Percentiles rank a stretch among this genome's conserved stretches.
phyloP scores from a whole-genome alignment of 108 stramenopile genomes.

The Phaeodactylum tricornutum region DNA sequence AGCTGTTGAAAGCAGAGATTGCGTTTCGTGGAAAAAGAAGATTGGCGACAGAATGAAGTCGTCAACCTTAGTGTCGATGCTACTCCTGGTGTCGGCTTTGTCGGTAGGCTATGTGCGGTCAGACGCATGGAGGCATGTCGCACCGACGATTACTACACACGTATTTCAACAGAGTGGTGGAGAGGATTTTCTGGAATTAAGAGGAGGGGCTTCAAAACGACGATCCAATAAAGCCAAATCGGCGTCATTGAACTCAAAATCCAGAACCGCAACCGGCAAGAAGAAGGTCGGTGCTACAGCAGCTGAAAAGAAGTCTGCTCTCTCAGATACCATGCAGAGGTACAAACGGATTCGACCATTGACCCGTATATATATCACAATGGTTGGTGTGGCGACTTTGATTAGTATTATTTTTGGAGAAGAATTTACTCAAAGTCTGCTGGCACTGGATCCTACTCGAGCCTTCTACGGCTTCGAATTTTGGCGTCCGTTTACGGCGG shows the following conservation, averaged over 20 bases:
- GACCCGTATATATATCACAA: conserved; percentile 74
- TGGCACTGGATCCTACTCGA: conserved; percentile 75
- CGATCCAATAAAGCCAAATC: conserved; percentile 6
- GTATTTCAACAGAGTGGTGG: too few relatives aligned
- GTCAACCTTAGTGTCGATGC: too few relatives aligned
- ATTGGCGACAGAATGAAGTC: too few relatives aligned
- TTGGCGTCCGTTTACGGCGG: conserved; percentile 81
- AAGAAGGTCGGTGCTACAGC: conserved; percentile 26
- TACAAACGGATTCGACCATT: conserved; percentile 73
- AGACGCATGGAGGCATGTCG: too few relatives aligned
- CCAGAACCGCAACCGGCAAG: conserved; percentile 37
- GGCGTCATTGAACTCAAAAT: conserved; percentile 5
- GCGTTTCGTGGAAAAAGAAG: too few relatives aligned
- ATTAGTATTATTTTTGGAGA: conserved; percentile 73
- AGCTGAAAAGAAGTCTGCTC: conserved; percentile 33
- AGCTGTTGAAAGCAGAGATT: too few relatives aligned
- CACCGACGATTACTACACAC: too few relatives aligned
- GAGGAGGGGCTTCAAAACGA: conserved; percentile 14
- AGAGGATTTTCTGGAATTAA: conserved; percentile 5
- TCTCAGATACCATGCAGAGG: conserved; percentile 38
- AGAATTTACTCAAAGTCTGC: conserved; percentile 63
- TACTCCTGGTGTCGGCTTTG: too few relatives aligned
- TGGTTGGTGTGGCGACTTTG: conserved; percentile 54
- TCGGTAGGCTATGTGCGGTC: too few relatives aligned
- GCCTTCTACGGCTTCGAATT: conserved; percentile 65